Evolutionary conservation across 352 stramenopile species (phyloP), one percentile per base, ranked within the genome.

Genomic region (Phytophthora colocasiae): DNA sequence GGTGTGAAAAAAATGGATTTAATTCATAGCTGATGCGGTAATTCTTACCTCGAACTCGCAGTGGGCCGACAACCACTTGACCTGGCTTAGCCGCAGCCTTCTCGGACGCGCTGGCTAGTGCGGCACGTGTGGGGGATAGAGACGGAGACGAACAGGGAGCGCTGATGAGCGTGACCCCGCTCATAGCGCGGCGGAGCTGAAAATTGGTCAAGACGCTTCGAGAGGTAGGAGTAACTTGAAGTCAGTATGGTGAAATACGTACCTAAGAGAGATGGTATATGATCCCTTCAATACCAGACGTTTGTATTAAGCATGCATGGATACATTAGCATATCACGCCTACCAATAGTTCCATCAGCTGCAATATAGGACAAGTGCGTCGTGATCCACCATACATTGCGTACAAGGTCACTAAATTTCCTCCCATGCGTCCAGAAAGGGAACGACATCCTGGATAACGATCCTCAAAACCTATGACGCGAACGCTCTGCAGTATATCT

Each of bases 11-110:
- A 41, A 63, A 58, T 47, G 41, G 6, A 27, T 9, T 40, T 3
- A 47, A 68, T 53, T 26, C 8, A 15, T 17, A 54, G 45, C 9
- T 38, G 7, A 29, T 5, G 38, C 9, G 9, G 39, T 4, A 24
- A 17, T 6, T 67, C 63, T 24, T 39, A 87, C 82, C 77, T 82
- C 78, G 81, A 69, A 92, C 78, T 29, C 83, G 76, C 49, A 92
- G 65, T 22, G 76, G 58, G 27, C 83, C 83, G 5, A 78, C 69
- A 27, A 63, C 66, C 49, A 85, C 71, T 6, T 87, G 71, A 8
- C 75, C 80, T 7, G 81, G 69, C 43, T 83, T 81, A 22, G 73
- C 67, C 14, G 75, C 75, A 31, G 74, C 76, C 54, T 80, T 74
- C 56, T 84, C 77, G 38, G 79, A 77, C 14, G 80, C 83, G n/a